Evolutionary conservation across 2,329 filamentous ascomycete genomes (phyloP), one percentile per base, ranked within the genome.

Genomic region (Colletotrichum melonis): DNA sequence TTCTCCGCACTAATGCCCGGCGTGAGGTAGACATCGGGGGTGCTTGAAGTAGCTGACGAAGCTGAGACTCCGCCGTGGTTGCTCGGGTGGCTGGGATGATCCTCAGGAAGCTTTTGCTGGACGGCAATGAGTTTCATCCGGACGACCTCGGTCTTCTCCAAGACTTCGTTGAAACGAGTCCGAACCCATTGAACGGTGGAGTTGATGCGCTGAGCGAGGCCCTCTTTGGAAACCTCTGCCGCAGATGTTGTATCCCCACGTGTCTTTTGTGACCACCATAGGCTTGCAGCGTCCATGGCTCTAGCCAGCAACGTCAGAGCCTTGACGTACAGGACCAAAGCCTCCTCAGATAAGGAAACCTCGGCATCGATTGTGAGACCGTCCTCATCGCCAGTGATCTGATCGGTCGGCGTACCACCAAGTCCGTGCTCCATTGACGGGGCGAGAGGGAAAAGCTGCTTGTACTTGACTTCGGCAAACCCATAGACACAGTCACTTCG

Each of bases 381-480:
- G 52, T 94, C 93, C 19, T 95, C 93, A 12, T 91, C 89, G 14
- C 83, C 80, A 12, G 84, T 82, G 75, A 87, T 79, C 78, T 88
- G 86, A 4, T 92, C 90, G 9, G 85, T 80, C 4, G 85, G 84
- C n/a, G 89, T 82, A 16, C 92, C 91, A 7, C 92, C 92, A 4
- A 95, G 87, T 6, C 91, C 91, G 76, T 93, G 91, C 62, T 94
- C 91, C 76, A 89, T 90, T 0, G 94, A 96, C 1, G 96, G 97
- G 1, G 94, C 92, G 57, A 97, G 86, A 3, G 97, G 97, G 63
- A 98, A 91, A n/a, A 99, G 89, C 82, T 99, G 97, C 82, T 97
- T 97, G 84, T 97, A 98, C 83, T 99, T 99, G 80, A 99, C 96
- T 84, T 99, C 96, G 6, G 97, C 97, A 82, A 99, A 98, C 3